Evolutionary conservation across 2,329 filamentous ascomycete genomes (phyloP).

Genomic region (Aspergillus fijiensis): DNA sequence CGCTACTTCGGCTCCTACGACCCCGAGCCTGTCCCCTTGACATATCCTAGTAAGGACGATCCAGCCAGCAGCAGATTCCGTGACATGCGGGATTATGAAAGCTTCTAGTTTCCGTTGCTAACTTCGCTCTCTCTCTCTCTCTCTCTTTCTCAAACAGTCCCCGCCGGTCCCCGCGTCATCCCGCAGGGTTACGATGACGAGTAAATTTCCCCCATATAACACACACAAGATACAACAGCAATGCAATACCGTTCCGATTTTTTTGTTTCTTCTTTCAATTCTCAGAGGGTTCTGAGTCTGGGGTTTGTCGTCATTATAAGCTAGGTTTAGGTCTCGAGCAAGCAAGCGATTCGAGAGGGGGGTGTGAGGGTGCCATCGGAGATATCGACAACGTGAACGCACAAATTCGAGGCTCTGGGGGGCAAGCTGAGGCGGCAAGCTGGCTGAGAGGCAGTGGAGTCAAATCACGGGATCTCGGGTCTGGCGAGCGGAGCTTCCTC

Average conservation of each 20-base stretch:
- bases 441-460: not conserved
- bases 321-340: not conserved
- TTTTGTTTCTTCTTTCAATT: not conserved
- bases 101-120: not conserved
- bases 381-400: not conserved
- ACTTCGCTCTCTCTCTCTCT: not conserved
- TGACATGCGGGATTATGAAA: no score
- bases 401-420: not conserved
- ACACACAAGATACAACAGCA: not conserved
- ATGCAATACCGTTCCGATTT: not conserved
- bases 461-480: not conserved
- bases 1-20: slow-evolving; percentile 70
- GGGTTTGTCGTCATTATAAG: not conserved
- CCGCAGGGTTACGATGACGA: slow-evolving; percentile 51
- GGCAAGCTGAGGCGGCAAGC: not conserved
- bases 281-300: not conserved
- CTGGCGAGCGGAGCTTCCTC: not conserved
- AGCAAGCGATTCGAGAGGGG: not conserved
- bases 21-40: slow-evolving; percentile 72
- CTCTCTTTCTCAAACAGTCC: slow-evolving; percentile 34
- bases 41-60: slow-evolving; percentile 78
- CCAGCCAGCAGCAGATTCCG: no score
- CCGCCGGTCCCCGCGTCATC: slow-evolving; percentile 46
- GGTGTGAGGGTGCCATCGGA: not conserved
- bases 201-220: slow-evolving; percentile 19